Conservation (phyloP, 1,284 basidiomycete genomes). For the Chalciporus sp. region DNA sequence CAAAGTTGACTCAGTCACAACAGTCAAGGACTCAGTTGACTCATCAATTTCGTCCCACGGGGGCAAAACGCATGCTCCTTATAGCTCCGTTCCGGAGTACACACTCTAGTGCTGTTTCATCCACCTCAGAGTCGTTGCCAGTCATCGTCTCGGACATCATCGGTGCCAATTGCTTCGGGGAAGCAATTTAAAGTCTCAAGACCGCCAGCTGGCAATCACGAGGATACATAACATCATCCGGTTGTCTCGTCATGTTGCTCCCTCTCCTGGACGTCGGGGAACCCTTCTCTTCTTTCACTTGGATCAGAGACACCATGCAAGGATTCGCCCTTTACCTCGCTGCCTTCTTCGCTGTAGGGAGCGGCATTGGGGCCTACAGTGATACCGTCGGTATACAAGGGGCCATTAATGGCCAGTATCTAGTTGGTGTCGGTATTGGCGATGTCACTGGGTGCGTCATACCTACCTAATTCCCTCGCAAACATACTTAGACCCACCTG, state of each 20-base stretch:
- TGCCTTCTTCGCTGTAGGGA: constrained; percentile 10
- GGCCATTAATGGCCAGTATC: constrained; percentile 20
- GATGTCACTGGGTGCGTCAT: constrained; percentile 72
- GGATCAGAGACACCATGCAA: constrained; percentile 17
- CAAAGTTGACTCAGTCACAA: too few relatives aligned
- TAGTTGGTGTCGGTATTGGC: constrained; percentile 54
- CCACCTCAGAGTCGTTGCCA: background rate
- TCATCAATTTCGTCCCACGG: too few relatives aligned
- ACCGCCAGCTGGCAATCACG: background rate
- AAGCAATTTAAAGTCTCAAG: background rate
- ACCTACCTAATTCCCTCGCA: background rate
- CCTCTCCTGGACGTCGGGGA: constrained; percentile 18
- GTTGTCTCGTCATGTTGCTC: constrained; percentile 31
- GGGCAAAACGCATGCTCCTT: too few relatives aligned
- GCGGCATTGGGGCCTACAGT: background rate
- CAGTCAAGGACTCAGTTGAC: too few relatives aligned
- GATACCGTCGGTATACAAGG: background rate
- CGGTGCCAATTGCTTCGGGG: background rate
- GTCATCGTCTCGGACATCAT: background rate
- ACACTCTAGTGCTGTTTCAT: background rate
- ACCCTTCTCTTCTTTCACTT: constrained; percentile 17
- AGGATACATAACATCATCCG: background rate
- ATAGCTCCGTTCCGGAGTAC: too few relatives aligned
- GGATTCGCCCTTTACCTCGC: constrained; percentile 21
- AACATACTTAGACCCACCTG: background rate